A percentile compares a stretch with the other conserved stretches of the same genome.
phyloP scores from a whole-genome alignment of 164 flowering plant genomes.

The Magnolia kwangsiensis region DNA sequence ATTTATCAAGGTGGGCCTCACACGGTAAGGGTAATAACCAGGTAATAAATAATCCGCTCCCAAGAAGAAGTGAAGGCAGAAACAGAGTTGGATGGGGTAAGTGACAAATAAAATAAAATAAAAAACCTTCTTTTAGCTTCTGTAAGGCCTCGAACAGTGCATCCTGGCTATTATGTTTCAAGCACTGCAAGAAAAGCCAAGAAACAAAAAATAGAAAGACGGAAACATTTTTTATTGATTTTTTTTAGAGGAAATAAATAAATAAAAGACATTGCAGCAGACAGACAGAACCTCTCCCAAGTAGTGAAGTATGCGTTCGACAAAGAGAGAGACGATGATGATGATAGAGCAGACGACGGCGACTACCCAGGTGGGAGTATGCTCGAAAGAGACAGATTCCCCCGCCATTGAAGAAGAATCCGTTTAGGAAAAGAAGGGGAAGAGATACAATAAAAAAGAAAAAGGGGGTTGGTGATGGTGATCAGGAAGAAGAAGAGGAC shows the following conservation, averaged over 20 bases:
- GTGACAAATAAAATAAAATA: background rate
- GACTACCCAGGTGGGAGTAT: constrained; percentile 87
- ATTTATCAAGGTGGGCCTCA: no score
- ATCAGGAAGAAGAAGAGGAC: no score
- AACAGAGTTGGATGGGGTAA: no score
- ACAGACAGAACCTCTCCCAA: constrained; percentile 39
- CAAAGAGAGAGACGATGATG: constrained; percentile 61
- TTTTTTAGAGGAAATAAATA: background rate
- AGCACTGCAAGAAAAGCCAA: constrained; percentile 19
- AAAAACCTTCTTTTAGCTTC: constrained; percentile 60
- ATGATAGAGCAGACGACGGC: constrained; percentile 77
- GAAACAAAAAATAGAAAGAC: background rate
- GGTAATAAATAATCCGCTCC: no score
- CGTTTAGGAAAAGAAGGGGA: no score
- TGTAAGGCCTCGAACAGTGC: constrained; percentile 56
- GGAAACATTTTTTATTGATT: no score
- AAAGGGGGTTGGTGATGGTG: no score
- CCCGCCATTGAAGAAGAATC: constrained; percentile 1
- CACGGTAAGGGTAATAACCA: no score
- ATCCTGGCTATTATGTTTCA: constrained; percentile 32
- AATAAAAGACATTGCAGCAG: no score
- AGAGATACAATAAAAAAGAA: no score
- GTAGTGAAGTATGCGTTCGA: constrained; percentile 63
- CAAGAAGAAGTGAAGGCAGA: no score
- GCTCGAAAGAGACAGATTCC: constrained; percentile 48